Percentiles rank a stretch among this genome's conserved stretches.
These are phyloP conservation scores for Aureobasidium vineae DNA, from an alignment of 2,329 filamentous ascomycete genomes.

Conservation along the genomic window DNA sequence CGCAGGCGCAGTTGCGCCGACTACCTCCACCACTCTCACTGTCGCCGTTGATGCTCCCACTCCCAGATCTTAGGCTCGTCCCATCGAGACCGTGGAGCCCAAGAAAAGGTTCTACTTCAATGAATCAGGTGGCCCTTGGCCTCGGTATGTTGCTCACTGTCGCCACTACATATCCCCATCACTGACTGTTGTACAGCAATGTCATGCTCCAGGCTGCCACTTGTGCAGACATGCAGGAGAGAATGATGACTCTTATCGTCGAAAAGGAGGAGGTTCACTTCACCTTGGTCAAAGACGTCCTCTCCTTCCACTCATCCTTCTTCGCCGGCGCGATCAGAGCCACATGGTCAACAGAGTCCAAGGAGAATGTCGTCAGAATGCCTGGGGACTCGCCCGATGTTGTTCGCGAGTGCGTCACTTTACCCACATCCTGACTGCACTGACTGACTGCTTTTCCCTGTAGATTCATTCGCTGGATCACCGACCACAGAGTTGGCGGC, in stretches of 20 bases:
- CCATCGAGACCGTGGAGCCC: background rate
- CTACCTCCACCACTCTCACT: background rate
- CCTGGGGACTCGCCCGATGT: constrained; percentile 2
- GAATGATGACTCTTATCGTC: constrained; percentile 1
- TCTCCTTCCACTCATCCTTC: constrained; percentile 9
- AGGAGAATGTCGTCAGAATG: background rate
- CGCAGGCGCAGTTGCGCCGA: background rate
- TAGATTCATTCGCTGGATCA: constrained; percentile 13
- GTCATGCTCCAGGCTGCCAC: background rate
- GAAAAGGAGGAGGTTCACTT: background rate
- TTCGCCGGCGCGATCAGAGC: constrained; percentile 1
- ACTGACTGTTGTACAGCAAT: background rate
- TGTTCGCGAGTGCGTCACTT: background rate
- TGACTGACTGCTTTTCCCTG: background rate
- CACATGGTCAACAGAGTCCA: background rate
- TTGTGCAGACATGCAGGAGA: background rate
- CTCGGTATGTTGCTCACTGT: background rate
- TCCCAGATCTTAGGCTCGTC: background rate
- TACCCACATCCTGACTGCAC: background rate
- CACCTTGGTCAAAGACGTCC: background rate
- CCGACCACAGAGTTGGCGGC: constrained; percentile 11
- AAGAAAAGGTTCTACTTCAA: background rate
- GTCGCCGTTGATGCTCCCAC: background rate
- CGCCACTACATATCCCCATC: background rate
- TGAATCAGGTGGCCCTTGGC: constrained; percentile 1